Percentiles rank a stretch among this genome's conserved stretches.
phyloP scores from a whole-genome alignment of 2,329 filamentous ascomycete species.

The Cercospora zeina region DNA sequence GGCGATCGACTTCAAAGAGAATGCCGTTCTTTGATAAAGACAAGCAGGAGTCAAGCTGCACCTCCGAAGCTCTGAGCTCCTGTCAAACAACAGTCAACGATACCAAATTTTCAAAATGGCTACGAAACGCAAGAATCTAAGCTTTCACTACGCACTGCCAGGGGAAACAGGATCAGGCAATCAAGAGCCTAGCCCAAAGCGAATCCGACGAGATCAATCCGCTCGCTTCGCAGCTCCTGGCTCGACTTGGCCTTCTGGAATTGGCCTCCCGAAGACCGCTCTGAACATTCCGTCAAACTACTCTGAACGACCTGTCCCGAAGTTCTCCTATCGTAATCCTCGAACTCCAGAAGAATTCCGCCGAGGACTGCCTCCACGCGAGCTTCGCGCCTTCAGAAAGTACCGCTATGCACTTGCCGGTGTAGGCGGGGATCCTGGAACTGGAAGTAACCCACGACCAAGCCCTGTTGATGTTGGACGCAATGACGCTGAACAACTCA shows the following conservation, averaged over 20 bases:
- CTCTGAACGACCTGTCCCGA: background rate
- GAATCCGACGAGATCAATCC: background rate
- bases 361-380: background rate
- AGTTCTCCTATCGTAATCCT: background rate
- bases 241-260: background rate
- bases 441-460: background rate
- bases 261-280: background rate
- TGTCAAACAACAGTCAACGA: background rate
- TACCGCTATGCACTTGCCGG: background rate
- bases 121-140: background rate
- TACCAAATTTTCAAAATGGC: background rate
- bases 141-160: background rate
- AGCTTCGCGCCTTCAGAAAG: background rate
- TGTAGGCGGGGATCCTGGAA: background rate
- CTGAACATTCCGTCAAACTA: background rate
- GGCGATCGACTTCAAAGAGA: background rate
- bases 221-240: background rate
- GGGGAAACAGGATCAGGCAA: background rate
- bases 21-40: background rate
- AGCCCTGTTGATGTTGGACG: background rate
- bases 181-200: background rate
- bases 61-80: background rate
- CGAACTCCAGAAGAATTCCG: constrained; percentile 7
- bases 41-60: background rate
- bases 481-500: background rate